Evolutionary conservation across 1,284 basidiomycete genomes (phyloP).

Genomic region (Rhodotorula sp.): DNA sequence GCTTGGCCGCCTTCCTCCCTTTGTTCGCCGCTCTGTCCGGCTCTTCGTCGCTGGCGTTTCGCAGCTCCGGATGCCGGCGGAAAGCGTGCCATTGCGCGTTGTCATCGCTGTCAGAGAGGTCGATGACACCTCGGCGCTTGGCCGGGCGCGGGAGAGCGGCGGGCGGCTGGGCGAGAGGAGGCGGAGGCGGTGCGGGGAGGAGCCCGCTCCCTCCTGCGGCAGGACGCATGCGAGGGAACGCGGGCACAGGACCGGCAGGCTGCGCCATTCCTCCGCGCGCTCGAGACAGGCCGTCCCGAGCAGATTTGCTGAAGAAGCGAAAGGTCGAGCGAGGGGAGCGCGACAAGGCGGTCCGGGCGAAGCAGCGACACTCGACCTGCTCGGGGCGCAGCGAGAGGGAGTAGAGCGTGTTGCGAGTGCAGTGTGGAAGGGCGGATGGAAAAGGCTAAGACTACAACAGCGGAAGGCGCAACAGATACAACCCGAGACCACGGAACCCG

Average conservation of each 20-base stretch:
- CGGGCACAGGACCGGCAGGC: not conserved
- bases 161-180: not conserved
- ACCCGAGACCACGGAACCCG: not conserved
- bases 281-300: no score
- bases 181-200: no score
- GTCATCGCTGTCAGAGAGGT: not conserved
- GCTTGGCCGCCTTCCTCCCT: not conserved
- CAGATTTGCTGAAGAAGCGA: no score
- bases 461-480: not conserved
- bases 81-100: not conserved
- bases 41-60: no score
- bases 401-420: not conserved
- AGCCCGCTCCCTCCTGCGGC: no score
- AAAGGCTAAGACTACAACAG: not conserved
- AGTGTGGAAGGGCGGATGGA: not conserved
- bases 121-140: not conserved
- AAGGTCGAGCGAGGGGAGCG: not conserved
- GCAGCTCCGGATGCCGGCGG: no score
- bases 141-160: not conserved
- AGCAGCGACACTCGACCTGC: not conserved
- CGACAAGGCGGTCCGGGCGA: not conserved
- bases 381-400: not conserved
- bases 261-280: not conserved
- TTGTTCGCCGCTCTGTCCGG: not conserved
- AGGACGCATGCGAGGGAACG: no score